Evolutionary conservation across 768 basidiomycete genomes (phyloP).

Genomic region (Gloeopeniophorella convolvens): DNA sequence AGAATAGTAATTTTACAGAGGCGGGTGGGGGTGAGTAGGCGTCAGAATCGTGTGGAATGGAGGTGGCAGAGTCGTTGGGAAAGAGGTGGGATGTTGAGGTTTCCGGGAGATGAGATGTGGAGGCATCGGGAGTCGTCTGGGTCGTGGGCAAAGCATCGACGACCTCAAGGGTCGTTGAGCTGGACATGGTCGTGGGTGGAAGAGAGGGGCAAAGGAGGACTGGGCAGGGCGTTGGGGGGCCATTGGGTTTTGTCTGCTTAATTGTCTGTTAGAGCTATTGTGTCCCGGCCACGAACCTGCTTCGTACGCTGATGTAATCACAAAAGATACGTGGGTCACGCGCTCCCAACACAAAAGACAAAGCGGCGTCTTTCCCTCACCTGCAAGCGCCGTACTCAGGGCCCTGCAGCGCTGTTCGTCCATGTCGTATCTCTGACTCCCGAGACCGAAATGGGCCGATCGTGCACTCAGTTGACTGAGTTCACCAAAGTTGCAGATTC

Average conservation of each 20-base stretch:
- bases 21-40: conserved; percentile 24
- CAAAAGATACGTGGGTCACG: conserved; percentile 19
- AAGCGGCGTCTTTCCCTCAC: neutral
- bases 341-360: no score
- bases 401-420: no score
- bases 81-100: conserved; percentile 20
- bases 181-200: conserved; percentile 24
- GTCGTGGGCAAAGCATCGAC: conserved; percentile 19
- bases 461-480: no score
- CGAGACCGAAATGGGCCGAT: no score
- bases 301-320: conserved; percentile 16
- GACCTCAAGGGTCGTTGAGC: conserved; percentile 24
- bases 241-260: conserved; percentile 28
- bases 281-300: neutral
- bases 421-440: no score
- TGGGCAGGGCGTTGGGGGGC: neutral
- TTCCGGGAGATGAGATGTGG: conserved; percentile 19
- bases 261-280: conserved; percentile 18
- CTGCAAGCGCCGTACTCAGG: no score
- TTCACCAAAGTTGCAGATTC: no score
- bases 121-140: conserved; percentile 23
- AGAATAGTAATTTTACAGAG: conserved; percentile 58
- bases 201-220: conserved; percentile 7
- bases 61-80: conserved; percentile 20
- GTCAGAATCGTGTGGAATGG: conserved; percentile 23